Evolutionary conservation across 805 yeast species (phyloP).

Genomic region (Starmera caribaea): DNA sequence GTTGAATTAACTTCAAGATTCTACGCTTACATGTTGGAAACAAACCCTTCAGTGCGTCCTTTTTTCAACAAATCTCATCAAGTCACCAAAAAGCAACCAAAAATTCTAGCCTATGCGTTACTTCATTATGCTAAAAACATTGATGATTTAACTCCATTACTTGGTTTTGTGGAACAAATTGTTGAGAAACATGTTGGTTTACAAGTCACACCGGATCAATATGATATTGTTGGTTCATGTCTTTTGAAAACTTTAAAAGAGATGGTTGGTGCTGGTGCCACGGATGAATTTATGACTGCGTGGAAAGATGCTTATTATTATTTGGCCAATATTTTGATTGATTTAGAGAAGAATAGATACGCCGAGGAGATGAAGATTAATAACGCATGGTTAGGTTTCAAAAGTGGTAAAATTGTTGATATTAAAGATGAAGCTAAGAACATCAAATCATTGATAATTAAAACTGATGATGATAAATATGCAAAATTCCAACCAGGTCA

Average conservation of each 20-base stretch:
- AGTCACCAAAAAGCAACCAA: slow-evolving; percentile 44
- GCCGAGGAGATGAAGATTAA: slow-evolving; percentile 17
- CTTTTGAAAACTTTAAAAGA: slow-evolving; percentile 44
- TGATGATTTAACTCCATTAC: slow-evolving; percentile 44
- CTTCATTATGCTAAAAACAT: slow-evolving; percentile 54
- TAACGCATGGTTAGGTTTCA: slow-evolving; percentile 52
- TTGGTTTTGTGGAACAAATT: slow-evolving; percentile 46
- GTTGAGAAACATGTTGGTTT: slow-evolving; percentile 60
- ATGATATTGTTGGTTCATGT: slow-evolving; percentile 52
- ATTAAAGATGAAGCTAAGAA: slow-evolving; percentile 34
- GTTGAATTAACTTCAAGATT: slow-evolving; percentile 42
- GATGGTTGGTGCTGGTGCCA: slow-evolving; percentile 52
- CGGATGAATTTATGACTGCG: slow-evolving; percentile 45
- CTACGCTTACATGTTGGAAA: slow-evolving; percentile 44
- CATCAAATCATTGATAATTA: slow-evolving; percentile 42
- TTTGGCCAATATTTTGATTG: slow-evolving; percentile 51
- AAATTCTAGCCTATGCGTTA: slow-evolving; percentile 53
- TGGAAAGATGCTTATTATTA: slow-evolving; percentile 60
- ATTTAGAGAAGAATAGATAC: slow-evolving; percentile 42
- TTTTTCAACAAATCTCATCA: slow-evolving; percentile 57
- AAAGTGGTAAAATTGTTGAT: slow-evolving; percentile 35
- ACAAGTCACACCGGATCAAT: slow-evolving; percentile 53
- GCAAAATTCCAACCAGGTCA: slow-evolving; percentile 29
- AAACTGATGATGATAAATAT: slow-evolving; percentile 31
- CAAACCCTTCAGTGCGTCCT: slow-evolving; percentile 45